phyloP scores from a whole-genome alignment of 257 asterid species.

The Solanum arcanum region DNA sequence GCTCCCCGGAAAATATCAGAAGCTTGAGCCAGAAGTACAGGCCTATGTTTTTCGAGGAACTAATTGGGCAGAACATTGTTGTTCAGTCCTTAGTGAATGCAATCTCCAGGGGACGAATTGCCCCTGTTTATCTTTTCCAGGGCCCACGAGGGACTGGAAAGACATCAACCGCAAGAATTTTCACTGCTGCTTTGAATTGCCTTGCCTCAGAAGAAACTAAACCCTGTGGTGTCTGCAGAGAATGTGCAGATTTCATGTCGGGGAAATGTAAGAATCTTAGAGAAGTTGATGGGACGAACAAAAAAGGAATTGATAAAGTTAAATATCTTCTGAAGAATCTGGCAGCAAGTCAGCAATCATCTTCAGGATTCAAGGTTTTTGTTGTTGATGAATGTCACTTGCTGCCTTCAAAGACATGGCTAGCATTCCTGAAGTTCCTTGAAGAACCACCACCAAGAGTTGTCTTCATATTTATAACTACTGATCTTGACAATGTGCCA shows the following conservation, averaged over 20 bases:
- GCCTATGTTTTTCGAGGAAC: conserved; percentile 80
- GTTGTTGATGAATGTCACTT: conserved; percentile 84
- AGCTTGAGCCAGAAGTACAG: conserved; percentile 80
- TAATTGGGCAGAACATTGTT: conserved; percentile 78
- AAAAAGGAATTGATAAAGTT: conserved; percentile 48
- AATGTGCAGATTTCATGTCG: conserved; percentile 59
- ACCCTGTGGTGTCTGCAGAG: conserved; percentile 93
- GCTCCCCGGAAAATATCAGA: conserved; percentile 53
- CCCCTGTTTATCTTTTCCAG: conserved; percentile 84
- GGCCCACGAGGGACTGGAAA: conserved; percentile 99
- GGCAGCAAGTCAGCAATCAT: conserved; percentile 23
- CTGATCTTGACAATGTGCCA: conserved; percentile 77
- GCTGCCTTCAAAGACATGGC: conserved; percentile 82
- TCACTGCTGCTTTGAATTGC: conserved; percentile 88
- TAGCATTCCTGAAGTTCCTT: conserved; percentile 61
- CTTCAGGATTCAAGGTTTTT: conserved; percentile 46
- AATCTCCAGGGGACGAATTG: conserved; percentile 54
- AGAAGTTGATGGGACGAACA: conserved; percentile 76
- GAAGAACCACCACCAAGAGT: conserved; percentile 65
- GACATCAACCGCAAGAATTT: conserved; percentile 74
- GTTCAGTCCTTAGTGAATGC: conserved; percentile 67
- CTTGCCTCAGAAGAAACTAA: conserved; percentile 63
- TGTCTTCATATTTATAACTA: conserved; percentile 60
- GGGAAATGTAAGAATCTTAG: conserved; percentile 48
- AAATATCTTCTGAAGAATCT: conserved; percentile 47